Evolutionary conservation across 2,329 filamentous ascomycete genomes (phyloP).

Genomic region (Aspergillus fischeri): DNA sequence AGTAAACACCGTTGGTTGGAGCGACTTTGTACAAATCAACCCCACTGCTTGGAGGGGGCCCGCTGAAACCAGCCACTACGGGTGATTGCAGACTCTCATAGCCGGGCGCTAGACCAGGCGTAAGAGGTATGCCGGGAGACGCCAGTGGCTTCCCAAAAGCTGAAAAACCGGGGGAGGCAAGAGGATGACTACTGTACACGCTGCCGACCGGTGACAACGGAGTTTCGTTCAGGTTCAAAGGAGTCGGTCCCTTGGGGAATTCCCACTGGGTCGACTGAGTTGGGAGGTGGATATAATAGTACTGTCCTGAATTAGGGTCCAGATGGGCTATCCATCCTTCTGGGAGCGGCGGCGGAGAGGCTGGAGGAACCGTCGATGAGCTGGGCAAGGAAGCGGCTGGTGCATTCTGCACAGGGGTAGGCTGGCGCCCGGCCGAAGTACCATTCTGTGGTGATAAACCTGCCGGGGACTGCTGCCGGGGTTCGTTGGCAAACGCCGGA

Average conservation of each 20-base stretch:
- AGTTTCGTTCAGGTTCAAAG: slow-evolving; percentile 73
- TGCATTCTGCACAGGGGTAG: slow-evolving; percentile 17
- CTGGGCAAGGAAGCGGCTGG: slow-evolving; percentile 31
- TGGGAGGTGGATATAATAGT: slow-evolving; percentile 96
- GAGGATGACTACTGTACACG: slow-evolving; percentile 66
- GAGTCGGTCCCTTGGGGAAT: slow-evolving; percentile 92
- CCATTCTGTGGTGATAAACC: slow-evolving; percentile 39
- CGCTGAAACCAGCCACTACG: slow-evolving; percentile 74
- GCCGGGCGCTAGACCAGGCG: slow-evolving; percentile 74
- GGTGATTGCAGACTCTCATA: slow-evolving; percentile 82
- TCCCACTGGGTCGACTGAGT: slow-evolving; percentile 98
- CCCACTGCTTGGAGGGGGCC: slow-evolving; percentile 81
- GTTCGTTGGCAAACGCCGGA: slow-evolving; percentile 87
- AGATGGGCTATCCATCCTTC: slow-evolving; percentile 98
- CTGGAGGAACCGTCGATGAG: slow-evolving; percentile 55
- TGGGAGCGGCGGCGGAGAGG: slow-evolving; percentile 85
- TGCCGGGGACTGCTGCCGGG: slow-evolving; percentile 45
- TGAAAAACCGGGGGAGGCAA: slow-evolving; percentile 65
- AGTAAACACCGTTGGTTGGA: slow-evolving; percentile 95
- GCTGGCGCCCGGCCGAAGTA: slow-evolving; percentile 20
- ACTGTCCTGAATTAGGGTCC: slow-evolving; percentile 92
- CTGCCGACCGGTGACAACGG: slow-evolving; percentile 80
- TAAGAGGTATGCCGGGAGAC: slow-evolving; percentile 78
- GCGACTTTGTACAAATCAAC: slow-evolving; percentile 92
- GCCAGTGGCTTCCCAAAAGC: slow-evolving; percentile 55